Evolutionary conservation across 495 filamentous ascomycete genomes (phyloP).

Genomic region (Aspergillus bridgeri): DNA sequence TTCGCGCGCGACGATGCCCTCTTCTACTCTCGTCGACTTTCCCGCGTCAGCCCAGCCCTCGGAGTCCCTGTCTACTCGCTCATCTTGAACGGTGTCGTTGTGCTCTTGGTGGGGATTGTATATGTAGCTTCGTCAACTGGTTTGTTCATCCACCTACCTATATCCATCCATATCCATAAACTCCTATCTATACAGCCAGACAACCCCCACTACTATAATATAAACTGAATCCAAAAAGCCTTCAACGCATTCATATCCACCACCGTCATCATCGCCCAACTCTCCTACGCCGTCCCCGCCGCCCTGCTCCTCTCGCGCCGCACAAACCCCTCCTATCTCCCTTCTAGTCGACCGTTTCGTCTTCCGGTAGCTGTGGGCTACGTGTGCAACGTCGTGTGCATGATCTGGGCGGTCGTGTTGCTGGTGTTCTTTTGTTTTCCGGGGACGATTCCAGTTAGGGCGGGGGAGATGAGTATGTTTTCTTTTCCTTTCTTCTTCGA

Average conservation of each 20-base stretch:
- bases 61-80: conserved; percentile 26
- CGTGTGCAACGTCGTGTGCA: conserved; percentile 13
- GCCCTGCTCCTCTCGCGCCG: conserved; percentile 18
- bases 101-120: conserved; percentile 26
- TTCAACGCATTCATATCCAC: conserved; percentile 32
- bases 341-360: conserved; percentile 12
- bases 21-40: conserved; percentile 22
- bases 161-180: too few species aligned
- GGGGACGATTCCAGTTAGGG: conserved; percentile 18
- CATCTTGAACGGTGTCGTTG: conserved; percentile 22
- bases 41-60: conserved; percentile 15
- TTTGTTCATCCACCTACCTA: too few species aligned
- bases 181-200: too few species aligned
- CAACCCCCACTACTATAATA: too few species aligned
- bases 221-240: too few species aligned
- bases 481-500: conserved; percentile 10
- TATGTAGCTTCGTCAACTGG: conserved; percentile 30
- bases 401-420: conserved; percentile 18
- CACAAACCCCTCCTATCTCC: conserved; percentile 15
- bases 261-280: conserved; percentile 24
- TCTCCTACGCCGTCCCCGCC: conserved; percentile 28
- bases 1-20: conserved; percentile 40
- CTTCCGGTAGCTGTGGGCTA: conserved; percentile 20
- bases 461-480: conserved; percentile 28
- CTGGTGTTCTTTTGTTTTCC: conserved; percentile 28